Evolutionary conservation across 768 basidiomycete genomes (phyloP).

Genomic region (Phaeotremella skinneri): DNA sequence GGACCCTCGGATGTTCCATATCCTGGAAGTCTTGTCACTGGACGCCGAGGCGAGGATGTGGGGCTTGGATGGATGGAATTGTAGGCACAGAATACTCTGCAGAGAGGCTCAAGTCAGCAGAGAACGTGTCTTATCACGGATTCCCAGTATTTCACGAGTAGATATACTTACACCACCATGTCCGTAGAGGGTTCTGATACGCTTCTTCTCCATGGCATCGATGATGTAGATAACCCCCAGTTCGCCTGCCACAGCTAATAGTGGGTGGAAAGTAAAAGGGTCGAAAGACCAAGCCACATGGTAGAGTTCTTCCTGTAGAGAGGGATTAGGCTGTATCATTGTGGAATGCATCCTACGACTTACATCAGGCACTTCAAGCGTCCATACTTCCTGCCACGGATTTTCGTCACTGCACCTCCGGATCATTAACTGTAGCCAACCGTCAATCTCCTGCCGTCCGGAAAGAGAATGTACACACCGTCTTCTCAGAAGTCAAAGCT

Average conservation of each 20-base stretch:
- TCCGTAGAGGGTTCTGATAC: slow-evolving; percentile 27
- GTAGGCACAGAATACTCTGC: slow-evolving; percentile 30
- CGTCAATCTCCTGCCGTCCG: not conserved
- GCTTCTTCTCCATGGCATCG: slow-evolving; percentile 10
- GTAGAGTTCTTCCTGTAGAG: slow-evolving; percentile 28
- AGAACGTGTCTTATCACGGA: not conserved
- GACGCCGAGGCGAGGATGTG: slow-evolving; percentile 45
- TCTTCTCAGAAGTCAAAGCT: not conserved
- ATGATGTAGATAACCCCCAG: slow-evolving; percentile 35
- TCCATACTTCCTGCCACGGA: not conserved
- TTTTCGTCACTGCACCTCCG: not conserved
- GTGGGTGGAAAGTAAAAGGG: slow-evolving; percentile 26
- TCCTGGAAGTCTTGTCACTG: slow-evolving; percentile 36
- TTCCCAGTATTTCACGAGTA: not conserved
- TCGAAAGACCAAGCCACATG: slow-evolving; percentile 40
- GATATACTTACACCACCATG: slow-evolving; percentile 42
- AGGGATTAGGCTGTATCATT: not conserved
- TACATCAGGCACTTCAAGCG: not conserved
- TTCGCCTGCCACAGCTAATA: slow-evolving; percentile 33
- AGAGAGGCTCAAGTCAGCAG: not conserved
- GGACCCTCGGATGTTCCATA: slow-evolving; percentile 38
- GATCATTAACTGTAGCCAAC: not conserved
- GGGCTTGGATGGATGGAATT: slow-evolving; percentile 21
- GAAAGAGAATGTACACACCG: not conserved
- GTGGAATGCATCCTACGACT: not conserved